Evolutionary conservation across 176 grass and related monocot species (phyloP).

Genomic region (Carex kokanica): DNA sequence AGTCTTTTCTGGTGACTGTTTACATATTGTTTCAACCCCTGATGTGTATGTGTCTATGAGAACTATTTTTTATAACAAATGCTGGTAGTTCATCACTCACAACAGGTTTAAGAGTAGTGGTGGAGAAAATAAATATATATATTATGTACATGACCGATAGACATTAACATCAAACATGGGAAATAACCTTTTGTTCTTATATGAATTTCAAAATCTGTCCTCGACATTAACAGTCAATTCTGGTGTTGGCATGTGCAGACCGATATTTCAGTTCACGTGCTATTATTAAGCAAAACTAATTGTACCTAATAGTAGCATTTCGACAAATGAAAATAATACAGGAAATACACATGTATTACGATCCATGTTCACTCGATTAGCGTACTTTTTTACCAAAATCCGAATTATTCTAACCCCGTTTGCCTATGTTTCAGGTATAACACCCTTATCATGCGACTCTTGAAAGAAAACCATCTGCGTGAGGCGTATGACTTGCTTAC

Average conservation of each 20-base stretch:
- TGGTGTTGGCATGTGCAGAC: background rate
- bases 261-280: background rate
- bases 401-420: background rate
- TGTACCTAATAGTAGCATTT: background rate
- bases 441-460: slow-evolving; percentile 48
- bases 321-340: background rate
- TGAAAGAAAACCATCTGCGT: slow-evolving; percentile 49
- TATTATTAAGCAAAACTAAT: background rate
- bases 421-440: slow-evolving; percentile 32
- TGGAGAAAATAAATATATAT: background rate
- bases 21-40: background rate
- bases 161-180: background rate
- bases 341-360: background rate
- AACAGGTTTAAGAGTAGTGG: background rate
- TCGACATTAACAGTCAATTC: background rate
- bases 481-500: slow-evolving; percentile 76
- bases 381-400: background rate
- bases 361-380: background rate
- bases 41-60: background rate
- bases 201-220: background rate
- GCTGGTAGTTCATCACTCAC: background rate
- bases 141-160: background rate
- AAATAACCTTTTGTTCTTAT: background rate
- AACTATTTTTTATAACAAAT: background rate
- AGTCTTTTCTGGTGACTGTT: background rate